Conservation (phyloP, 2,329 filamentous ascomycete species). For the Cladosporium velox region DNA sequence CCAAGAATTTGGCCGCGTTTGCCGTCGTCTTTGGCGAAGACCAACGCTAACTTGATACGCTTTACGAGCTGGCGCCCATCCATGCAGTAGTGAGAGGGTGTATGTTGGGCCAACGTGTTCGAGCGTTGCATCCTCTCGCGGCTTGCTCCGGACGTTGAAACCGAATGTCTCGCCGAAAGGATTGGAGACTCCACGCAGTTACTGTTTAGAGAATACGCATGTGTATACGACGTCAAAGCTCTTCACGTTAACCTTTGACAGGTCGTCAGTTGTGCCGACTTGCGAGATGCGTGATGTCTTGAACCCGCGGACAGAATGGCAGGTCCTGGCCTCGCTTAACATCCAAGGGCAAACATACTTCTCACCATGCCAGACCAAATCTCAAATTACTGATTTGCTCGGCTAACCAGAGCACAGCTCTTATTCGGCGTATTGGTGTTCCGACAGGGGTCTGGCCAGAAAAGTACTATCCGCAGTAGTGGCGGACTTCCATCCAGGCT, state of each 20-base stretch:
- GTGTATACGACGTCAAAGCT: neutral
- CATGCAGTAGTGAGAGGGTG: neutral
- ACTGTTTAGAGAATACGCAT: neutral
- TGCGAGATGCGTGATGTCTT: neutral
- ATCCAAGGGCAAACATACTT: neutral
- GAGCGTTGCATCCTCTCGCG: neutral
- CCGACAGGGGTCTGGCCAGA: neutral
- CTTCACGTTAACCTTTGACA: neutral
- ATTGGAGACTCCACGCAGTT: neutral
- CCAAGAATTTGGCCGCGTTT: neutral
- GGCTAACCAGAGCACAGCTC: neutral
- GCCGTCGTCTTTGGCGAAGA: neutral
- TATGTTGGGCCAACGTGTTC: neutral
- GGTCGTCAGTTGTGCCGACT: neutral
- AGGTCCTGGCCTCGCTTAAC: neutral
- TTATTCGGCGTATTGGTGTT: neutral
- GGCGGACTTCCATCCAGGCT: neutral
- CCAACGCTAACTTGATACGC: neutral
- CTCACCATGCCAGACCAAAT: neutral
- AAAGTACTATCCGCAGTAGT: neutral
- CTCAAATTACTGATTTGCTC: neutral
- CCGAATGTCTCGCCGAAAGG: conserved; percentile 5
- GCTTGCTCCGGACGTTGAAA: neutral
- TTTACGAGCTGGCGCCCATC: neutral
- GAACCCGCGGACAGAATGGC: neutral